phyloP scores from a whole-genome alignment of 495 filamentous ascomycete species.

The Penicillium maclennaniae region DNA sequence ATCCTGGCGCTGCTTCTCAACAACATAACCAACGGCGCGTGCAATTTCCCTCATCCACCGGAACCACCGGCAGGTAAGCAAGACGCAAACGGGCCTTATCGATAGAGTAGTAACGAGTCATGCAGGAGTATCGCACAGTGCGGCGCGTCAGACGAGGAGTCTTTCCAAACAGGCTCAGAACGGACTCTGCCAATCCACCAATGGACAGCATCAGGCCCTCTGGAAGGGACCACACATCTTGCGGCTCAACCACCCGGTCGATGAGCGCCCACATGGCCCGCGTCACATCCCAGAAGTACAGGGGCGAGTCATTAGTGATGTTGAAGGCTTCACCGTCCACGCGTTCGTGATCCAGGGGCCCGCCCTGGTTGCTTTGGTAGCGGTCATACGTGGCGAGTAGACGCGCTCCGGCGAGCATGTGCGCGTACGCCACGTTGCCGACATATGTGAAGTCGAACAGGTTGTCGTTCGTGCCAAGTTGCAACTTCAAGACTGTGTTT shows the following conservation, averaged over 20 bases:
- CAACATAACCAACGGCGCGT: constrained; percentile 62
- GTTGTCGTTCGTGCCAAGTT: constrained; percentile 86
- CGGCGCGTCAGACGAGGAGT: constrained; percentile 71
- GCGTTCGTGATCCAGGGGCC: constrained; percentile 66
- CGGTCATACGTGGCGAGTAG: constrained; percentile 57
- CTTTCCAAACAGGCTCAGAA: constrained; percentile 64
- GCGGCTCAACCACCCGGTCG: constrained; percentile 57
- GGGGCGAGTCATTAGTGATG: constrained; percentile 85
- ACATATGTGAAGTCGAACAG: constrained; percentile 57
- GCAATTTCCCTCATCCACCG: constrained; percentile 69
- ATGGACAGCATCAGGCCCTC: constrained; percentile 60
- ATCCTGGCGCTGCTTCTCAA: constrained; percentile 45
- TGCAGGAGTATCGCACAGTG: constrained; percentile 69
- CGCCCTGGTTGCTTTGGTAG: constrained; percentile 49
- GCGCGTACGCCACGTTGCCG: constrained; percentile 48
- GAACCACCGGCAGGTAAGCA: constrained; percentile 71
- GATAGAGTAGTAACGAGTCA: constrained; percentile 82
- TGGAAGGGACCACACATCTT: constrained; percentile 66
- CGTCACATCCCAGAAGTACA: constrained; percentile 96
- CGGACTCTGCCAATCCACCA: constrained; percentile 65
- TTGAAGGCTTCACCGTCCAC: constrained; percentile 95
- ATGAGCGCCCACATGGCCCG: constrained; percentile 74
- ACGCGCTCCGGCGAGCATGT: constrained; percentile 57
- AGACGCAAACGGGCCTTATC: constrained; percentile 77
- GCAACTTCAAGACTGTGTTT: constrained; percentile 66